Base-by-base conservation (phyloP, 2,329 filamentous ascomycete genomes). In the Phialophora tarda region DNA sequence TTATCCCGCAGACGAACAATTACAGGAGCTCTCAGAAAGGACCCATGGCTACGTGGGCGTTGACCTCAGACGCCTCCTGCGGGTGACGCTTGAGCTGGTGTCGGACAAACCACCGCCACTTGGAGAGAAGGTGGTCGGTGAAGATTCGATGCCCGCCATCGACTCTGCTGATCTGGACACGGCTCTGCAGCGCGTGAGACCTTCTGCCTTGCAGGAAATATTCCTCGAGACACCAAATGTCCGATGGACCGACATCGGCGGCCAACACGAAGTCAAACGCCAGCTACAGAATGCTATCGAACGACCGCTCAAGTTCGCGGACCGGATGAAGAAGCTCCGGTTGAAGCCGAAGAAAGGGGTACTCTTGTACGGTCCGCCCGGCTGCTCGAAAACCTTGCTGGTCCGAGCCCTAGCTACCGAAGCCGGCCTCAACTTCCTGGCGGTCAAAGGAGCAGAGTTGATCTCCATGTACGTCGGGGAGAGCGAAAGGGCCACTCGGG, bases 381-480 rank as follows among this genome's bases (percentile, higher is more conserved):
- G 94, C 3, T 97, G 94, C 79, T 96, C 93, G 70, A 98, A 98
- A 80, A 98, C 94, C 0, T 86, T 97, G 76, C 92, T 89, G 0
- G 94, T 94, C 0, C 93, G 96, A 76, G 94, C 94, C 30, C 87
- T 96, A 72, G 94, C 94, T 17, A 96, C 92, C 6, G 93, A 96
- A 77, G 92, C 91, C 32, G 90, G 91, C 3, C 89, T 96, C 78
- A 97, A 97, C 77, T 97, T 97, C 82, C 89, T 97, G 75, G 90
- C 93, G 8, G 91, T 98, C 71, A 97, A 97, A 79, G 94, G 93
- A 28, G 92, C 92, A 41, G 94, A 97, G 78, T 86, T 97, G 12
- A 88, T 97, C 67, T 96, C 93, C 79, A 97, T 96, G 91, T 98
- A 97, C 78, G 93, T 98, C 21, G 94, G 94, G 68, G 94, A 98